Evolutionary conservation across 2,329 filamentous ascomycete species (phyloP), one percentile per base, ranked within the genome.

Genomic region (Apiospora phragmitis): DNA sequence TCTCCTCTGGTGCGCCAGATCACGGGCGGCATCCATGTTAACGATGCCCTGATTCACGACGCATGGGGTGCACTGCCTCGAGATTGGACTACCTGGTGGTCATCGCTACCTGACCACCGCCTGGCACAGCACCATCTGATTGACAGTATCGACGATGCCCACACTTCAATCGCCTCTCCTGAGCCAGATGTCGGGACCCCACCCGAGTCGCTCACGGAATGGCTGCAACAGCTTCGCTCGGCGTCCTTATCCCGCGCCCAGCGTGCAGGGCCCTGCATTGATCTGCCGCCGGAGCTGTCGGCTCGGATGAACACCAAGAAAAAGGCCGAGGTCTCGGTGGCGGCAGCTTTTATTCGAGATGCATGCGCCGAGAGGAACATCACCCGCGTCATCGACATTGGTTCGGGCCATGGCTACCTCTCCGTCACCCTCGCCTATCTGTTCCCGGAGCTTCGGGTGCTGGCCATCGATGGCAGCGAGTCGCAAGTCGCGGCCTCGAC

Each of bases 21-120:
- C 42, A 79, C 78, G 1, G 79, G 79, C 3, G 79, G 76, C n/a
- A 77, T 80, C 41, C 79, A 80, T 68, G 79, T 80, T 68, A 80
- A 80, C 51, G 79, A 80, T 70, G 77, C 79, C 1, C 68, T 80
- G 41, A 77, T 80, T 67, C 45, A 76, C 49, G 65, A 77, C 68
- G 78, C 78, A 14, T 80, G 79, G 79, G 72, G 71, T 16, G 71
- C 74, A 3, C 65, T 80, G 38, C 79, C 79, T 6, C 1, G 32
- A 12, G 78, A 79, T 38, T 80, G 79, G 79, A 79, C 77, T 4
- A 29, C 65, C 18, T 78, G 78, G 74, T 80, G 78, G 78, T 74
- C 73, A 1, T 72, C 75, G 1, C 69, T 75, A 21, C 73, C 78
- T 8, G 77, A 80, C 47, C 75, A 78, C 66, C 78, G 79, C 8